Percentiles rank a stretch among this genome's conserved stretches.
These are phyloP conservation scores for Backusella australiensis DNA, from an alignment of 192 early-diverging fungal species.

Conservation along the genomic window DNA sequence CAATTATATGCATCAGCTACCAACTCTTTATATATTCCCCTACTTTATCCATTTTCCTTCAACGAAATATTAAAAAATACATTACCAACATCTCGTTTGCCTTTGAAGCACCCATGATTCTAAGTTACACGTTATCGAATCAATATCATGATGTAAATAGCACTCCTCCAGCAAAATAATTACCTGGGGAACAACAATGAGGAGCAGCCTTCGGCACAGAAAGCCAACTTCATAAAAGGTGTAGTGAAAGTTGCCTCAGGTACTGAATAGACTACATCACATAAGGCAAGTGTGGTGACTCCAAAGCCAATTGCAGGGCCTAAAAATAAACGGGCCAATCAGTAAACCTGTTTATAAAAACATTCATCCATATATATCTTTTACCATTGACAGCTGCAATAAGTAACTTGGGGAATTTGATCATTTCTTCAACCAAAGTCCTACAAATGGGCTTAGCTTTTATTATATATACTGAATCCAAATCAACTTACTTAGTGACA, in stretches of 20 bases:
- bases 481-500: constrained; percentile 13
- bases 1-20: not conserved
- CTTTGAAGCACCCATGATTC: constrained; percentile 57
- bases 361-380: not conserved
- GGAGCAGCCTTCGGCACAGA: constrained; percentile 75
- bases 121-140: not conserved
- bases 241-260: constrained; percentile 65
- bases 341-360: constrained; percentile 56
- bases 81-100: constrained; percentile 58
- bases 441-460: not conserved
- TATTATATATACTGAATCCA: not conserved
- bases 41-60: not conserved
- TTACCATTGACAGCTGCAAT: constrained; percentile 70
- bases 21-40: not conserved
- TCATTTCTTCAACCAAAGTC: constrained; percentile 31
- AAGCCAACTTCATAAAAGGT: constrained; percentile 68
- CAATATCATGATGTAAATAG: not conserved
- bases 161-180: not conserved
- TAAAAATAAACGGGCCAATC: constrained; percentile 53
- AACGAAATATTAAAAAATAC: not conserved
- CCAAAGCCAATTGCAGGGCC: constrained; percentile 69
- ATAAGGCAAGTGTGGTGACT: constrained; percentile 62
- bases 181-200: constrained; percentile 57
- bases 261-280: constrained; percentile 65
- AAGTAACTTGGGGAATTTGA: constrained; percentile 67